Percentiles rank a stretch among this genome's conserved stretches.
phyloP scores from a whole-genome alignment of 306 rosid genomes.

The Vigna mungo region DNA sequence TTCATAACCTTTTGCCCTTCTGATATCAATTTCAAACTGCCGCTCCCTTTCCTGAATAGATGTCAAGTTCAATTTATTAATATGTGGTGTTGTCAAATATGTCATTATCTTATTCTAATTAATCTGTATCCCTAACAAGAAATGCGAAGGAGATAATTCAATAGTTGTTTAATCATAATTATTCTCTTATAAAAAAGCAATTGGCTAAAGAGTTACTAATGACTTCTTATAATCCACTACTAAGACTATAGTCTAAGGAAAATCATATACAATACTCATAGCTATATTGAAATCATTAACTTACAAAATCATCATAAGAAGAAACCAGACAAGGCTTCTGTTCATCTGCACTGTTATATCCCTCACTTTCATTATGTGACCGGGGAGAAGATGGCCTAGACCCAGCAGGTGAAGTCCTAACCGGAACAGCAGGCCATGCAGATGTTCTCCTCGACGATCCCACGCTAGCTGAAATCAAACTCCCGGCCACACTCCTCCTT shows the following conservation, averaged over 20 bases:
- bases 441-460: constrained; percentile 73
- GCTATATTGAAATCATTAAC: too few species aligned
- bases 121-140: neutral
- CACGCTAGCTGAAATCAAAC: constrained; percentile 56
- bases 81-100: constrained; percentile 5
- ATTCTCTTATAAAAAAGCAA: neutral
- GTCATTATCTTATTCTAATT: constrained; percentile 8
- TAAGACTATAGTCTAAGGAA: constrained; percentile 10
- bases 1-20: constrained; percentile 83
- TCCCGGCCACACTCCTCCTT: constrained; percentile 62
- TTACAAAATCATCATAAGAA: constrained; percentile 82
- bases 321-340: constrained; percentile 78
- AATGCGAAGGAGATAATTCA: constrained; percentile 1
- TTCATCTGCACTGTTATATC: constrained; percentile 95
- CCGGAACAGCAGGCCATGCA: constrained; percentile 77
- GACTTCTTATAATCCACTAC: constrained; percentile 3
- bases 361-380: constrained; percentile 91
- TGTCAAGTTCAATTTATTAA: constrained; percentile 1
- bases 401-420: constrained; percentile 76
- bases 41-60: constrained; percentile 85
- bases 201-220: neutral
- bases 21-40: constrained; percentile 87
- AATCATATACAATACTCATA: too few species aligned
- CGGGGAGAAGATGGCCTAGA: constrained; percentile 93
- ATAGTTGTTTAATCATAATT: neutral